These are phyloP conservation scores for Escovopsis weberi DNA, from an alignment of 2,329 filamentous ascomycete genomes.

Conservation along the genomic window DNA sequence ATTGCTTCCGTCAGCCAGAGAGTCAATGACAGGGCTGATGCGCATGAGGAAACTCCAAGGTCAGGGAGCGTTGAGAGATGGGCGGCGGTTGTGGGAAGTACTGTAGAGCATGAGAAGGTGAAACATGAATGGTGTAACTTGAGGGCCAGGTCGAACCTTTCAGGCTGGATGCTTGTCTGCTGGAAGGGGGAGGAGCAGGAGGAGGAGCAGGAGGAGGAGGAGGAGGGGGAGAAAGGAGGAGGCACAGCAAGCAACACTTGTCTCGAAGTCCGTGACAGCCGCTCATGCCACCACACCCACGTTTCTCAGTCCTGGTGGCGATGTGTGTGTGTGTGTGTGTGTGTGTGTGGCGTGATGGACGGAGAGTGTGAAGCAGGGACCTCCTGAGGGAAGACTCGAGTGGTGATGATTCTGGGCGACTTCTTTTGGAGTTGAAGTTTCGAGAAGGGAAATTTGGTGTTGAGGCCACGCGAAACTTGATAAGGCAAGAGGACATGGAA, in stretches of 20 bases:
- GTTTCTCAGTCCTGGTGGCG: not conserved
- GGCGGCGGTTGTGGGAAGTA: conserved; percentile 6
- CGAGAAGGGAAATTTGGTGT: not conserved
- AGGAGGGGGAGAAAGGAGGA: not conserved
- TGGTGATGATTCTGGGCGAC: too few species aligned
- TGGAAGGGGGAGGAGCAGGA: too few species aligned
- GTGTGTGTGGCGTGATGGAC: not conserved
- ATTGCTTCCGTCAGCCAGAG: conserved; percentile 3
- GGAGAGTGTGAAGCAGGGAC: too few species aligned
- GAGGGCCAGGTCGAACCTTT: conserved; percentile 6
- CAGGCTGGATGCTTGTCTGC: conserved; percentile 3
- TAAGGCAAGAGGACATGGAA: not conserved
- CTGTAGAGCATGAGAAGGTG: conserved; percentile 8
- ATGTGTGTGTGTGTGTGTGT: not conserved
- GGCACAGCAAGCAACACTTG: not conserved
- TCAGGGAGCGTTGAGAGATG: conserved; percentile 5
- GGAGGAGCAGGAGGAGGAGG: too few species aligned
- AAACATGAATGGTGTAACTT: conserved; percentile 14
- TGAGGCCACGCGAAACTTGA: too few species aligned
- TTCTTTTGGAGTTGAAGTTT: not conserved
- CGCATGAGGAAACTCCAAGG: not conserved
- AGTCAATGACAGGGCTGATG: not conserved
- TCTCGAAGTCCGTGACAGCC: not conserved
- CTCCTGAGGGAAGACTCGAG: too few species aligned
- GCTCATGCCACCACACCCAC: not conserved